Base-by-base conservation (phyloP, 2,329 filamentous ascomycete species). In the Dactylellina drechsleri region DNA sequence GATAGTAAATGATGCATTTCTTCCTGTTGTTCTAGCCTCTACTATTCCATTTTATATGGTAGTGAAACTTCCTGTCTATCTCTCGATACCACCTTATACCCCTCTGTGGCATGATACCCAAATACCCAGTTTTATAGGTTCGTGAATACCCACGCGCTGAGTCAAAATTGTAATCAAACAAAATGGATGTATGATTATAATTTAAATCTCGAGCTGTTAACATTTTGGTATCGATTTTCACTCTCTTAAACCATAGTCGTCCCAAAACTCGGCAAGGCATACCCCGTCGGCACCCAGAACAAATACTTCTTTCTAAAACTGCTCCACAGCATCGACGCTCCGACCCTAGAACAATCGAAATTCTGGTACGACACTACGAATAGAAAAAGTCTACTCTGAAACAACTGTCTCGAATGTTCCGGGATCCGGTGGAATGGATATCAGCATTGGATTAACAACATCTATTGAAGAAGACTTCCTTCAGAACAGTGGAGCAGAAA, bases 221-320 rank as follows among this genome's bases (percentile, higher is more conserved):
- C 23, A 23, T 23, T 23, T 23, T 23, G 31, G 31, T 8, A 36
- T 36, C 6, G 31, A 36, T 36, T 36, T 10, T 36, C 31, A 36
- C 31, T 36, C 6, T 7, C 6, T 1, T 7, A 36, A 36, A 36
- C 10, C 5, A 52, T 13, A 74, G 68, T 74, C 18, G 62, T 66
- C 10, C 41, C 68, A 2, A 61, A 45, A 28, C n/a, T 58, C 4
- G 41, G 54, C 5, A 50, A 57, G 16, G 20, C 31, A 20, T 28
- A 60, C 68, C 49, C 60, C 2, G 16, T 1, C 2, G 49, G 50
- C 16, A 10, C 15, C 0, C 26, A 23, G 16, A 66, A 54, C 16
- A 66, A 66, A 40, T 74, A 62, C 41, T 74, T 74, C 40, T 74
- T 74, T 41, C 57, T 74, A 7, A 66, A 47, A 13, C 1, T n/a